Percentiles rank a stretch among this genome's conserved stretches.
Conservation (phyloP, 78 protist genomes). For the Dictyostelium purpureum region DNA sequence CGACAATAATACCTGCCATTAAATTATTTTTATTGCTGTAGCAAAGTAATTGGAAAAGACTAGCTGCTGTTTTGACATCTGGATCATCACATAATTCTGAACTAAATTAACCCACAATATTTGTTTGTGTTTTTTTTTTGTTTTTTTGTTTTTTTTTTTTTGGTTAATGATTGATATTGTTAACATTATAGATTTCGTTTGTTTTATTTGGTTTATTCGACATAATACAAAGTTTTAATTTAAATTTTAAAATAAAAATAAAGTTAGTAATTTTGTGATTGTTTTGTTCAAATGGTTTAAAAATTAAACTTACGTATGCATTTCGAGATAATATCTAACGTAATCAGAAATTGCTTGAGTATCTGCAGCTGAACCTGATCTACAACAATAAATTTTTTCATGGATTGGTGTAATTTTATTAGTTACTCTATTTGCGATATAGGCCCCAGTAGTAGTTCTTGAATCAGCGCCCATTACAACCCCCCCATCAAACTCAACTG, state of each 20-base stretch:
- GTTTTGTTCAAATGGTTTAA: not conserved
- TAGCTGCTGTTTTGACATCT: slow-evolving; percentile 95
- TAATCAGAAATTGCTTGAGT: slow-evolving; percentile 96
- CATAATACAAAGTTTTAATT: no score
- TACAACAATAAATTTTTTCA: slow-evolving; percentile 93
- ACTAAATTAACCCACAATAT: no score
- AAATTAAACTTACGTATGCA: slow-evolving; percentile 81
- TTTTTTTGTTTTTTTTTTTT: no score
- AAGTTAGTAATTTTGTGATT: no score
- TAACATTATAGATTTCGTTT: no score
- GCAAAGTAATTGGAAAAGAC: slow-evolving; percentile 86
- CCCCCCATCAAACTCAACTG: slow-evolving; percentile 96
- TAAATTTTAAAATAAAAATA: no score
- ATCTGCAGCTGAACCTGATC: slow-evolving; percentile 99
- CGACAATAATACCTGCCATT: slow-evolving; percentile 96
- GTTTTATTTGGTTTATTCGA: no score
- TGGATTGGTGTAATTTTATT: slow-evolving; percentile 94
- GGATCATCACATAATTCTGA: slow-evolving; percentile 91
- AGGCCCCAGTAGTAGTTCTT: slow-evolving; percentile 94
- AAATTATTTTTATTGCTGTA: slow-evolving; percentile 94
- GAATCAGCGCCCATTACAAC: slow-evolving; percentile 98
- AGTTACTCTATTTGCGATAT: slow-evolving; percentile 96
- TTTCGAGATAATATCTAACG: slow-evolving; percentile 85
- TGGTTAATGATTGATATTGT: not conserved
- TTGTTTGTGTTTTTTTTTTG: no score